Percentiles rank a stretch among this genome's conserved stretches.
These are phyloP conservation scores for Aphanoascus verrucosus DNA, from an alignment of 2,329 filamentous ascomycete species.

Conservation along the genomic window DNA sequence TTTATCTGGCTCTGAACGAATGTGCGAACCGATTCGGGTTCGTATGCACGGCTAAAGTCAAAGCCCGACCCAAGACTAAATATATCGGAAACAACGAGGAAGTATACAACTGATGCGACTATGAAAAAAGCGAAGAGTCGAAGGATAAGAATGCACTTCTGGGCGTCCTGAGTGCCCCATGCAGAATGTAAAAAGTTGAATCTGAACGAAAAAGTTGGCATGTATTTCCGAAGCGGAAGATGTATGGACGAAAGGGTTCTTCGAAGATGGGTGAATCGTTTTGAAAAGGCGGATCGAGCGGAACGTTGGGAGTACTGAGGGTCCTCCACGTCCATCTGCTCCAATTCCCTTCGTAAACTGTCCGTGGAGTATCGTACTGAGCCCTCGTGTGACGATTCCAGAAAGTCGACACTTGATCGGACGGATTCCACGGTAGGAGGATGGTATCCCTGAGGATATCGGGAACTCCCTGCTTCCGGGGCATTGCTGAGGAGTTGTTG, in stretches of 20 bases:
- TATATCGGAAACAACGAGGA: conserved; percentile 75
- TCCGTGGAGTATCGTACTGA: conserved; percentile 46
- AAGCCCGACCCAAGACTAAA: conserved; percentile 58
- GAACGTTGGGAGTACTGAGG: conserved; percentile 32
- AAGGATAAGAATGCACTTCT: conserved; percentile 57
- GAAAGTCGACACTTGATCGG: conserved; percentile 50
- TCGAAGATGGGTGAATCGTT: conserved; percentile 46
- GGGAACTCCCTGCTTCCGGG: conserved; percentile 31
- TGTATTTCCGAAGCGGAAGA: conserved; percentile 40
- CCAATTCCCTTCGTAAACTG: conserved; percentile 67
- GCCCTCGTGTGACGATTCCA: conserved; percentile 45
- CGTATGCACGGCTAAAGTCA: conserved; percentile 59
- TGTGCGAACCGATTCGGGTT: conserved; percentile 68
- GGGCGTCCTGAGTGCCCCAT: conserved; percentile 18
- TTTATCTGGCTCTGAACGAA: conserved; percentile 67
- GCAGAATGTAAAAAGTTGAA: conserved; percentile 23
- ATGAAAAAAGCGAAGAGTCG: conserved; percentile 64
- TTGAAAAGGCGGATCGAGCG: conserved; percentile 39
- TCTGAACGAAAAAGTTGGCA: conserved; percentile 33
- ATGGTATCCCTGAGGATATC: conserved; percentile 45
- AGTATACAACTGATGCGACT: conserved; percentile 66
- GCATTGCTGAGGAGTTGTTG: conserved; percentile 59
- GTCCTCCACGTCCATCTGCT: conserved; percentile 81
- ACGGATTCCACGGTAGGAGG: conserved; percentile 75
- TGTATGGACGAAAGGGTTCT: conserved; percentile 49